phyloP scores from a whole-genome alignment of 306 rosid species.

The Trifolium dubium region DNA sequence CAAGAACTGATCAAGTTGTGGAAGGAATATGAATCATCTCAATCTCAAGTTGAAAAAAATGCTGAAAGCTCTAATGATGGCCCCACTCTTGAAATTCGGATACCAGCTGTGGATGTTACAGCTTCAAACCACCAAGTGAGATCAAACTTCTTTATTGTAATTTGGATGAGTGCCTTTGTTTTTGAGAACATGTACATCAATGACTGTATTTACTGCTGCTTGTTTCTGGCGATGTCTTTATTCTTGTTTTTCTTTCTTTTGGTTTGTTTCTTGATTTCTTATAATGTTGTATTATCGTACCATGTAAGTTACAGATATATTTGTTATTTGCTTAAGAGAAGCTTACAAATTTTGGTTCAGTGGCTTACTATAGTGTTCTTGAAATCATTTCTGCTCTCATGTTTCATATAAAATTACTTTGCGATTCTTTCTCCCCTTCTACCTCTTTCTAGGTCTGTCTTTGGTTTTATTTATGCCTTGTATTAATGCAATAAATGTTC shows the following conservation, averaged over 20 bases:
- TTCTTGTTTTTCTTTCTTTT: conserved; percentile 29
- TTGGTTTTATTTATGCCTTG: conserved; percentile 21
- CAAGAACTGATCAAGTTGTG: conserved; percentile 89
- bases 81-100: conserved; percentile 88
- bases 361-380: conserved; percentile 29
- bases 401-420: conserved; percentile 9
- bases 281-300: conserved; percentile 24
- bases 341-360: conserved; percentile 21
- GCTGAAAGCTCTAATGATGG: conserved; percentile 67
- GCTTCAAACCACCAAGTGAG: conserved; percentile 97
- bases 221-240: conserved; percentile 23
- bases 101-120: conserved; percentile 88
- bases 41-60: conserved; percentile 61
- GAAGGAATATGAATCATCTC: conserved; percentile 73
- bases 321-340: conserved; percentile 28
- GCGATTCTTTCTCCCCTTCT: background rate
- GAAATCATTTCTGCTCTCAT: conserved; percentile 9
- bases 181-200: background rate
- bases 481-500: conserved; percentile 17
- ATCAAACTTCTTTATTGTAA: conserved; percentile 22
- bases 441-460: background rate
- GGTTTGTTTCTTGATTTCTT: conserved; percentile 33
- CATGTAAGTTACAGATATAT: conserved; percentile 2
- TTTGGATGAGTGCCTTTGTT: conserved; percentile 21
- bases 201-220: conserved; percentile 9